Conservation (phyloP, 2,329 filamentous ascomycete genomes). For the Berkeleyomyces rouxiae region DNA sequence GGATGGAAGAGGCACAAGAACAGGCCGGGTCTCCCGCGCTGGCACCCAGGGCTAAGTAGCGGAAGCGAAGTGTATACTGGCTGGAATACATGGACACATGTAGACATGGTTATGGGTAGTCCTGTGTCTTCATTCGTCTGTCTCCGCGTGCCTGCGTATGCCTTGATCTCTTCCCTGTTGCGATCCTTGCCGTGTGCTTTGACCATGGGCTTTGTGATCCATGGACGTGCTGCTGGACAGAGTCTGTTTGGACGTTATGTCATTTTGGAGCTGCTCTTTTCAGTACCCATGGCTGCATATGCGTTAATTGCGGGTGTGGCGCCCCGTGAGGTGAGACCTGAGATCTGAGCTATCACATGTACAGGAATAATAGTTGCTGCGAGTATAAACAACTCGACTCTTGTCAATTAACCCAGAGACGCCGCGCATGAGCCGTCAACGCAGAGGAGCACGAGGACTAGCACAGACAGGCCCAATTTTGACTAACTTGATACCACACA, state of each 20-base stretch:
- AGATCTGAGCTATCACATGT: background rate
- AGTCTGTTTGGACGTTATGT: background rate
- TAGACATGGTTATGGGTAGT: background rate
- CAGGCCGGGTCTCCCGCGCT: no score
- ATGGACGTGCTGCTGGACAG: background rate
- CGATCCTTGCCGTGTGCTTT: slow-evolving; percentile 5
- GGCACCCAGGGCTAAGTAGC: no score
- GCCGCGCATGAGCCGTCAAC: no score
- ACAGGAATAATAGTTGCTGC: background rate
- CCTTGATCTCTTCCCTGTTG: background rate
- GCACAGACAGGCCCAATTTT: background rate
- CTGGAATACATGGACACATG: background rate
- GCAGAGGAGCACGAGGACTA: background rate
- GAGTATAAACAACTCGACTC: background rate
- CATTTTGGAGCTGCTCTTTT: background rate
- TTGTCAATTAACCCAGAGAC: no score
- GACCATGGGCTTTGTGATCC: background rate
- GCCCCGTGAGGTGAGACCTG: background rate
- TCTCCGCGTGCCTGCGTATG: no score
- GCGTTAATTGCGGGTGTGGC: background rate
- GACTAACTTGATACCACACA: no score
- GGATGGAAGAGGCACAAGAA: no score
- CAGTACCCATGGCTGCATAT: background rate
- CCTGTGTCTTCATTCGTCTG: no score
- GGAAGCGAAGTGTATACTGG: no score